Conservation (phyloP, 805 yeast genomes). For the Metahyphopichia silvanorum region DNA sequence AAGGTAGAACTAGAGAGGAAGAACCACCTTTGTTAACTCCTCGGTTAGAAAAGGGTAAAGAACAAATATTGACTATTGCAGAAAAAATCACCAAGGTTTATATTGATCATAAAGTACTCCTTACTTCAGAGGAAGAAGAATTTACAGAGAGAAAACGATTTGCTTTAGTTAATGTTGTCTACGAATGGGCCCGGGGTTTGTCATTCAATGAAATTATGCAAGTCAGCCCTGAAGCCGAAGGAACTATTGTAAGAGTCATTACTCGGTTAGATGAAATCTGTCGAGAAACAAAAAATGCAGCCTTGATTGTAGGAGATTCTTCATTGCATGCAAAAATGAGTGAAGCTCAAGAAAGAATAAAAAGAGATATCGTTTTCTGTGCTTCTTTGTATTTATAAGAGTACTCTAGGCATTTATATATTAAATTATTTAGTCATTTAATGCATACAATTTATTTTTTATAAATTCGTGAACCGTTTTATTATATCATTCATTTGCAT, state of each 20-base stretch:
- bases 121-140: conserved; percentile 81
- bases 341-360: conserved; percentile 89
- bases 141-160: conserved; percentile 82
- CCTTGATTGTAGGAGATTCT: conserved; percentile 91
- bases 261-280: conserved; percentile 93
- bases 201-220: conserved; percentile 89
- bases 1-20: conserved; percentile 66
- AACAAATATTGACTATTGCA: conserved; percentile 68
- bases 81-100: conserved; percentile 59
- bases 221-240: conserved; percentile 87
- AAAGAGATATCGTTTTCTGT: conserved; percentile 95
- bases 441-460: too few species aligned
- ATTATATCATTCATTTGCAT: neutral
- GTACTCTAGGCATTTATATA: conserved; percentile 1
- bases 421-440: too few species aligned
- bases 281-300: conserved; percentile 90
- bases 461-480: too few species aligned
- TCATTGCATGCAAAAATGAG: conserved; percentile 85
- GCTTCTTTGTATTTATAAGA: conserved; percentile 80
- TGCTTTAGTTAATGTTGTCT: conserved; percentile 88
- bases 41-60: conserved; percentile 66
- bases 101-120: conserved; percentile 62
- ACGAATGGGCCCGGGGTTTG: conserved; percentile 96
- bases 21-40: conserved; percentile 73
- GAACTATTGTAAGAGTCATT: conserved; percentile 94